A percentile compares a stretch with the other conserved stretches of the same genome.
phyloP scores from a whole-genome alignment of 1,139 yeast species.

The Lizanozyma gosingica region DNA sequence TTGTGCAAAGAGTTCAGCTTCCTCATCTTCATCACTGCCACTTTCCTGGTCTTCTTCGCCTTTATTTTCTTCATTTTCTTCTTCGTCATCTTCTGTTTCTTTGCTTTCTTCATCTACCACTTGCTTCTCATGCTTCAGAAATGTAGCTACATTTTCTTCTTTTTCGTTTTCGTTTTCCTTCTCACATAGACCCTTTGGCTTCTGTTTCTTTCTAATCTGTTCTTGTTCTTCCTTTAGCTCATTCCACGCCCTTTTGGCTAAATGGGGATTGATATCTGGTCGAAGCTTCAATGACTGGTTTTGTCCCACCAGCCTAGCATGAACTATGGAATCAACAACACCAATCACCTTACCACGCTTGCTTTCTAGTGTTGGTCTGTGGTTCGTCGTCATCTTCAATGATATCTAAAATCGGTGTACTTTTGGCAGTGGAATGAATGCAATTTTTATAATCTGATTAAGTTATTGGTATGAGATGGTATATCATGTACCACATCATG shows the following conservation, averaged over 20 bases:
- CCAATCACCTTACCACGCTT: constrained; percentile 58
- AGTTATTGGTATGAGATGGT: too few relatives aligned
- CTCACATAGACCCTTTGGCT: too few relatives aligned
- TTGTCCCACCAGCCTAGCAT: constrained; percentile 44
- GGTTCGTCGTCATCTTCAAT: constrained; percentile 90
- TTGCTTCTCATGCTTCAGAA: background rate
- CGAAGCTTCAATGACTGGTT: background rate
- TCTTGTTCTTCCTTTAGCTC: background rate
- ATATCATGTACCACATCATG: too few relatives aligned
- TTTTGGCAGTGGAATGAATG: too few relatives aligned
- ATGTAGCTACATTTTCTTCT: background rate
- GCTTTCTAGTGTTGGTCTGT: constrained; percentile 83
- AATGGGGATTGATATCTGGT: background rate
- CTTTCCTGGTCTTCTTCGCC: constrained; percentile 11
- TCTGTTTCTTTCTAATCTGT: background rate
- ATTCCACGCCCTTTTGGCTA: background rate
- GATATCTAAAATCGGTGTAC: too few relatives aligned
- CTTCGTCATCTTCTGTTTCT: constrained; percentile 14
- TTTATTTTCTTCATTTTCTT: constrained; percentile 17
- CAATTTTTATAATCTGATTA: too few relatives aligned
- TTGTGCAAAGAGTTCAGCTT: constrained; percentile 1
- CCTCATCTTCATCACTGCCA: constrained; percentile 4
- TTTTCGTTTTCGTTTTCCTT: too few relatives aligned
- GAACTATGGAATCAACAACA: constrained; percentile 41
- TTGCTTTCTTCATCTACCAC: background rate